Evolutionary conservation across 345 rosid species (phyloP).

Genomic region (Eucalyptus erythrocorys): DNA sequence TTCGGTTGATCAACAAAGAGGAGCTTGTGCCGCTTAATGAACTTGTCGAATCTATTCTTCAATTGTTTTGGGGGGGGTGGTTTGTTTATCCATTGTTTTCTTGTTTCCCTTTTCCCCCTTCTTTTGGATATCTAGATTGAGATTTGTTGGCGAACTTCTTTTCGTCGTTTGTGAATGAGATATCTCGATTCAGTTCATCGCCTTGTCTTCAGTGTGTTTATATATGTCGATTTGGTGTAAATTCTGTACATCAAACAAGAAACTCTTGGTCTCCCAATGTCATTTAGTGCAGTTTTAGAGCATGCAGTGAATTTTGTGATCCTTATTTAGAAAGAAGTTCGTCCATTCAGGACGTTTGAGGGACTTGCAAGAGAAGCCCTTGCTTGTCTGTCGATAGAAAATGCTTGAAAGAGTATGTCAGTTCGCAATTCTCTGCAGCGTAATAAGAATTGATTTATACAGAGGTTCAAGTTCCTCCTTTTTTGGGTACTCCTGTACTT

Average conservation of each 20-base stretch:
- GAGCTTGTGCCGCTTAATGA: constrained; percentile 56
- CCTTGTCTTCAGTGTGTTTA: not conserved
- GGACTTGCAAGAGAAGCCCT: too few species aligned
- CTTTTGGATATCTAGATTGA: not conserved
- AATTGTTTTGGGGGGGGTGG: constrained; percentile 6
- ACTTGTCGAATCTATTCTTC: constrained; percentile 50
- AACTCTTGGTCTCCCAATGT: not conserved
- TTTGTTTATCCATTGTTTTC: not conserved
- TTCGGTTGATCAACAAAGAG: constrained; percentile 37
- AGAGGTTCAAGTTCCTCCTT: not conserved
- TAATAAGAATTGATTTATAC: not conserved
- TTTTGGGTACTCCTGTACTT: not conserved
- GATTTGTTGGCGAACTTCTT: not conserved
- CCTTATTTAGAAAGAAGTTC: not conserved
- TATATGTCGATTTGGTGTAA: not conserved
- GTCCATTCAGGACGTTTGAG: not conserved
- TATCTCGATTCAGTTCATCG: not conserved
- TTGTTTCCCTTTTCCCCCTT: not conserved
- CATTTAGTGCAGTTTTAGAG: not conserved
- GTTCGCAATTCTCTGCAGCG: not conserved
- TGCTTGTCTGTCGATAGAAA: not conserved
- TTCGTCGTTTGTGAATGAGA: not conserved
- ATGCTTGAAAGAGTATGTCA: not conserved
- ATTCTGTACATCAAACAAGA: not conserved
- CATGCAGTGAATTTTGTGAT: not conserved